Conservation (phyloP, 371 early-diverging fungal genomes). For the Syncephalis fuscata region DNA sequence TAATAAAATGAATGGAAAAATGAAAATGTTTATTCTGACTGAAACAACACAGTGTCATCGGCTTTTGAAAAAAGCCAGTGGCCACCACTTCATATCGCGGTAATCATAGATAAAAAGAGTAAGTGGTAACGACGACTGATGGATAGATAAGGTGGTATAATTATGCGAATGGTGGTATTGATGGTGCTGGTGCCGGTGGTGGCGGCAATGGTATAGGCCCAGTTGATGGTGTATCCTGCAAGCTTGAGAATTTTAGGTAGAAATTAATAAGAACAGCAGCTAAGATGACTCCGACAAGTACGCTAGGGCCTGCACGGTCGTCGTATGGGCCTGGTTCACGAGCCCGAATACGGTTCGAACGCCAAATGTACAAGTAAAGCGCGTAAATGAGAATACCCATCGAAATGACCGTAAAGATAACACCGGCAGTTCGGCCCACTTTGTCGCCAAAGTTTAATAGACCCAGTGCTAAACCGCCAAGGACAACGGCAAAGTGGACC, state of each 20-base stretch:
- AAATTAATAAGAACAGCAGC: conserved; percentile 76
- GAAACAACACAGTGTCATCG: no score
- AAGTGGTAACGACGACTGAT: no score
- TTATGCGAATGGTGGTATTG: no score
- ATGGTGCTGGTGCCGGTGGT: no score
- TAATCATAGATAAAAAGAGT: no score
- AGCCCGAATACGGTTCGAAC: conserved; percentile 60
- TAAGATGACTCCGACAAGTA: conserved; percentile 72
- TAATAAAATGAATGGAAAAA: no score
- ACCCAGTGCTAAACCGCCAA: conserved; percentile 63
- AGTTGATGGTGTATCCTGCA: no score
- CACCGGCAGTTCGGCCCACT: conserved; percentile 52
- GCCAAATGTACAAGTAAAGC: conserved; percentile 82
- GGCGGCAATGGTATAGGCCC: no score
- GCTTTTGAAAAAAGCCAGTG: no score
- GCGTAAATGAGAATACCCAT: conserved; percentile 80
- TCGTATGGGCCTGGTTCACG: conserved; percentile 63
- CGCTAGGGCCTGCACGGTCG: conserved; percentile 62
- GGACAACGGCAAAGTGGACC: conserved; percentile 58
- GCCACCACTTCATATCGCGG: no score
- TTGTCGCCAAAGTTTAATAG: conserved; percentile 74
- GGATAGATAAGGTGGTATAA: no score
- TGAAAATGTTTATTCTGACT: no score
- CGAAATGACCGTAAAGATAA: conserved; percentile 67
- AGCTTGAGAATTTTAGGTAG: conserved; percentile 5